phyloP scores from a whole-genome alignment of 176 grass and related monocot species.

The Sorghum bicolor region Sorghum_bicolor_NCBIv3 NC_012871.2:73076501-73077000 shows the following conservation, averaged over 20 bases:
- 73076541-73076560: constrained; percentile 61
- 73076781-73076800: constrained; percentile 72
- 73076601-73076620: constrained; percentile 67
- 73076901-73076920: constrained; percentile 76
- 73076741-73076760: constrained; percentile 38
- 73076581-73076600: constrained; percentile 66
- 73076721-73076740: constrained; percentile 66
- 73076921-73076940: constrained; percentile 44
- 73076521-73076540: constrained; percentile 93
- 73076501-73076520: constrained; percentile 57
- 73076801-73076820: constrained; percentile 88
- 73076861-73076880: constrained; percentile 88
- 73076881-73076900: constrained; percentile 93
- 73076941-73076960: constrained; percentile 46
- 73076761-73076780: constrained; percentile 88
- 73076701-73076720: constrained; percentile 58
- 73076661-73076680: constrained; percentile 76
- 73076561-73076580: constrained; percentile 42
- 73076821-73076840: constrained; percentile 62
- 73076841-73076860: constrained; percentile 56
- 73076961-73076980: constrained; percentile 74
- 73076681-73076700: constrained; percentile 79
- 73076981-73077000: constrained; percentile 93
- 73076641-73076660: constrained; percentile 84
- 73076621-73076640: constrained; percentile 46